phyloP scores from a whole-genome alignment of 202 grass and related monocot species.

The Digitaria exilis region DNA sequence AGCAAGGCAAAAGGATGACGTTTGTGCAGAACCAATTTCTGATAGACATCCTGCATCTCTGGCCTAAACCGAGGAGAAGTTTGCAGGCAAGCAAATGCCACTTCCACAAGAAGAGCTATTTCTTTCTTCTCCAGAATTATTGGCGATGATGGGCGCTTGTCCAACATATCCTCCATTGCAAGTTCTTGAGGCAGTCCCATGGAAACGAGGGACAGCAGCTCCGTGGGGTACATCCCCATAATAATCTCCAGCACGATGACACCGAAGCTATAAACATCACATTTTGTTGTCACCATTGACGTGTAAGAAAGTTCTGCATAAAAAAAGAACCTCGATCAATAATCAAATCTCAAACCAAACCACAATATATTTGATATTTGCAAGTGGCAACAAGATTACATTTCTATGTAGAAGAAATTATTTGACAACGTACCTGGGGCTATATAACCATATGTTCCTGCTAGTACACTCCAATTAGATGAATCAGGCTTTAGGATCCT shows the following conservation, averaged over 20 bases:
- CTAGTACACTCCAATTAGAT: neutral
- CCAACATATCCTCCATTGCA: neutral
- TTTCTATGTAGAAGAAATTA: neutral
- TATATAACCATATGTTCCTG: slow-evolving; percentile 21
- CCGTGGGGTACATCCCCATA: slow-evolving; percentile 15
- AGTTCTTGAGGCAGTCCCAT: neutral
- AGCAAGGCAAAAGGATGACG: neutral
- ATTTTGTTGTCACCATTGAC: slow-evolving; percentile 33
- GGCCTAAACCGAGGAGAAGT: neutral
- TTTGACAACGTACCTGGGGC: neutral
- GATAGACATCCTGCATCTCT: neutral
- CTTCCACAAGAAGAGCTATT: neutral
- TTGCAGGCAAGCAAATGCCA: slow-evolving; percentile 7
- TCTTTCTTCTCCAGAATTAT: neutral
- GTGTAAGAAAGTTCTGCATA: slow-evolving; percentile 35
- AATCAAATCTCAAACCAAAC: neutral
- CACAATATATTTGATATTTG: neutral
- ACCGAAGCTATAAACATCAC: slow-evolving; percentile 36
- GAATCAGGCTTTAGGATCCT: neutral
- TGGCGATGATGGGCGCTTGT: neutral
- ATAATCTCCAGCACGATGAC: neutral
- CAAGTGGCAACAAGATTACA: no score
- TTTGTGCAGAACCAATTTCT: neutral
- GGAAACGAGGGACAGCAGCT: neutral
- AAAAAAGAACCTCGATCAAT: neutral